Conservation (phyloP, 148 eudicot species). For the Chenopodium album region DNA sequence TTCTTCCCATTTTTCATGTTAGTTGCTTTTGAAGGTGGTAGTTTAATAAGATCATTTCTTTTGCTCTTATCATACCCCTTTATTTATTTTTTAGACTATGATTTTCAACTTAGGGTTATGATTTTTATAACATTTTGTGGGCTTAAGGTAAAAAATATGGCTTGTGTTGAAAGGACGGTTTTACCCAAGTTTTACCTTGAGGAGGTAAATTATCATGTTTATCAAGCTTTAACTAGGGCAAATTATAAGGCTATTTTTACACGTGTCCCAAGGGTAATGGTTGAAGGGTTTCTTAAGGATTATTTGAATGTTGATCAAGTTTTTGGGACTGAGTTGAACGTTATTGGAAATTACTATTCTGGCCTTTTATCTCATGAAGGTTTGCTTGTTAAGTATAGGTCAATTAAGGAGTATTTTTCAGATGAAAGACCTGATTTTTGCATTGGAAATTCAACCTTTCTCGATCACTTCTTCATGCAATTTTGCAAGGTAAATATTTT, state of each 20-base stretch:
- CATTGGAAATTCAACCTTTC: slow-evolving; percentile 51
- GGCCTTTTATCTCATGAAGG: slow-evolving; percentile 49
- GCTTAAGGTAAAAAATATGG: slow-evolving; percentile 56
- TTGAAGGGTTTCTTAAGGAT: slow-evolving; percentile 73
- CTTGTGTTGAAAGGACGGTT: slow-evolving; percentile 65
- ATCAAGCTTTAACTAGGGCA: slow-evolving; percentile 40
- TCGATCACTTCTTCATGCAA: slow-evolving; percentile 58
- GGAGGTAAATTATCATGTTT: slow-evolving; percentile 57
- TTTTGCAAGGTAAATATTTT: slow-evolving; percentile 61
- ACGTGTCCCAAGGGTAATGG: slow-evolving; percentile 85
- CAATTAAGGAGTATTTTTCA: slow-evolving; percentile 55
- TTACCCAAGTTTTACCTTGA: slow-evolving; percentile 90
- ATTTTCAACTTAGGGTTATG: slow-evolving; percentile 60
- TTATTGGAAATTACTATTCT: slow-evolving; percentile 45
- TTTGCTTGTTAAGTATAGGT: slow-evolving; percentile 55
- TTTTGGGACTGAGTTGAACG: slow-evolving; percentile 68
- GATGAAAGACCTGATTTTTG: slow-evolving; percentile 64
- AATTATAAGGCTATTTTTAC: slow-evolving; percentile 52
- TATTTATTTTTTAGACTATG: slow-evolving; percentile 42
- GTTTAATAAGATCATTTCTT: slow-evolving; percentile 66
- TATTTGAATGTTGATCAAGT: slow-evolving; percentile 62
- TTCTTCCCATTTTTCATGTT: slow-evolving; percentile 94
- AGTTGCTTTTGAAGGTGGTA: slow-evolving; percentile 94
- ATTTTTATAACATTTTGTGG: slow-evolving; percentile 88
- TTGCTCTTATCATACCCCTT: slow-evolving; percentile 63